Percentiles rank a stretch among this genome's conserved stretches.
Evolutionary conservation across 495 filamentous ascomycete species (phyloP).

Genomic region (Chaetomium fimeti): DNA sequence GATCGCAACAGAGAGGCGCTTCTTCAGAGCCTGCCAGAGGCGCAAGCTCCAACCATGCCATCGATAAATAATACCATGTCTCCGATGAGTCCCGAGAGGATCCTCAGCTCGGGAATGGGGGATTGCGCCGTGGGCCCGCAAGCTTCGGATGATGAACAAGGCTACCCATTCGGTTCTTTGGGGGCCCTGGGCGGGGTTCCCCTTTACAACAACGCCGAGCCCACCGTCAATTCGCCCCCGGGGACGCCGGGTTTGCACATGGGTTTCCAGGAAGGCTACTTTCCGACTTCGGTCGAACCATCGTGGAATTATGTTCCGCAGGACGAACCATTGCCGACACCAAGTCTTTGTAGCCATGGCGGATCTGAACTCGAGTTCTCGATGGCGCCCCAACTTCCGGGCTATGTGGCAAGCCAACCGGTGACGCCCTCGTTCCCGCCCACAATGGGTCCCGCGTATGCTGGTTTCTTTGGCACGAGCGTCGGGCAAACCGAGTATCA

Average conservation of each 20-base stretch:
- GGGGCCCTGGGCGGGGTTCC: slow-evolving; percentile 24
- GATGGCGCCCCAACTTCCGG: slow-evolving; percentile 39
- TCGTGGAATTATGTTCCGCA: slow-evolving; percentile 37
- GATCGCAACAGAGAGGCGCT: slow-evolving; percentile 45
- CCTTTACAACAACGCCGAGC: slow-evolving; percentile 30
- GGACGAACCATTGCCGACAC: slow-evolving; percentile 47
- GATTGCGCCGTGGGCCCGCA: slow-evolving; percentile 36
- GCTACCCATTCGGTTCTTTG: slow-evolving; percentile 33
- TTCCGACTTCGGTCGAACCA: slow-evolving; percentile 30
- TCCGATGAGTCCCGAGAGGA: slow-evolving; percentile 34
- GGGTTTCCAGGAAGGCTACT: slow-evolving; percentile 38
- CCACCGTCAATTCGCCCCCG: slow-evolving; percentile 47
- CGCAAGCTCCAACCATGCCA: slow-evolving; percentile 41
- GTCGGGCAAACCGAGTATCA: slow-evolving; percentile 42
- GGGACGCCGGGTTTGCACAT: slow-evolving; percentile 44
- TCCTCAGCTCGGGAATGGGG: slow-evolving; percentile 29
- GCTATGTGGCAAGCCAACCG: slow-evolving; percentile 45
- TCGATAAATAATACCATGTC: slow-evolving; percentile 37
- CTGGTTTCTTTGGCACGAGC: slow-evolving; percentile 32
- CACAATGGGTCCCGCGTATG: slow-evolving; percentile 40
- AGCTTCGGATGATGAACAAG: slow-evolving; percentile 43
- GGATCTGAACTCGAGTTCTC: slow-evolving; percentile 44
- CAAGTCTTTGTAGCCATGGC: slow-evolving; percentile 44
- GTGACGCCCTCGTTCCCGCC: slow-evolving; percentile 45
- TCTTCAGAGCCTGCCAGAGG: slow-evolving; percentile 36